phyloP scores from a whole-genome alignment of 2,329 filamentous ascomycete species.

The Coniochaeta sp. region DNA sequence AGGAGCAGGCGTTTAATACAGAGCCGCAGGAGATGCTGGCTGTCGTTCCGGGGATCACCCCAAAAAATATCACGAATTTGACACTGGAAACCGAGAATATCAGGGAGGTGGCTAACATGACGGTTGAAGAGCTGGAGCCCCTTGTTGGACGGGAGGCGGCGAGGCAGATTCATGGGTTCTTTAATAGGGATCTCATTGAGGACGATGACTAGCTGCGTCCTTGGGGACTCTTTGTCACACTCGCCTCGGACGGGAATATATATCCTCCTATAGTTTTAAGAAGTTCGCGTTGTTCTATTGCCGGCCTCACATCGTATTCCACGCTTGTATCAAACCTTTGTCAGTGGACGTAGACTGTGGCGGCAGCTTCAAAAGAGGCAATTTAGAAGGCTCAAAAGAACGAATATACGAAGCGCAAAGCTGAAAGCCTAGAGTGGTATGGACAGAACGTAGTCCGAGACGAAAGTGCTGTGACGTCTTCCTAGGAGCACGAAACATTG shows the following conservation, averaged over 20 bases:
- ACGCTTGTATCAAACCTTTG: too few species aligned
- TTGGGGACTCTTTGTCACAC: background rate
- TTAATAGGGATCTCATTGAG: conserved; percentile 57
- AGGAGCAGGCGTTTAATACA: conserved; percentile 69
- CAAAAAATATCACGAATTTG: conserved; percentile 67
- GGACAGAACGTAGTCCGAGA: too few species aligned
- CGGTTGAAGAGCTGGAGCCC: conserved; percentile 60
- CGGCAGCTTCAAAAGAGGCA: too few species aligned
- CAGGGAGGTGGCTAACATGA: conserved; percentile 78
- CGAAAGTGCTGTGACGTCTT: too few species aligned
- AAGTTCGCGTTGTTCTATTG: too few species aligned
- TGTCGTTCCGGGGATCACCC: conserved; percentile 75
- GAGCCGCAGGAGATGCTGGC: conserved; percentile 87
- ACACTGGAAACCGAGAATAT: conserved; percentile 69
- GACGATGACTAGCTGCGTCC: conserved; percentile 26
- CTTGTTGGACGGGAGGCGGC: conserved; percentile 73
- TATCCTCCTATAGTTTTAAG: background rate
- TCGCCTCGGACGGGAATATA: background rate
- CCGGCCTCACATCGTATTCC: too few species aligned
- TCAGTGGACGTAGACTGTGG: too few species aligned
- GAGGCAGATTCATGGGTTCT: conserved; percentile 72
- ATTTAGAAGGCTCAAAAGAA: too few species aligned
- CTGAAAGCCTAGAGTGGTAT: too few species aligned
- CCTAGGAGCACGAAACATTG: background rate
- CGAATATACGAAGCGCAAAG: too few species aligned